Percentiles rank a stretch among this genome's conserved stretches.
Conservation (phyloP, 257 asterid species). For the Nicotiana tomentosiformis region DNA sequence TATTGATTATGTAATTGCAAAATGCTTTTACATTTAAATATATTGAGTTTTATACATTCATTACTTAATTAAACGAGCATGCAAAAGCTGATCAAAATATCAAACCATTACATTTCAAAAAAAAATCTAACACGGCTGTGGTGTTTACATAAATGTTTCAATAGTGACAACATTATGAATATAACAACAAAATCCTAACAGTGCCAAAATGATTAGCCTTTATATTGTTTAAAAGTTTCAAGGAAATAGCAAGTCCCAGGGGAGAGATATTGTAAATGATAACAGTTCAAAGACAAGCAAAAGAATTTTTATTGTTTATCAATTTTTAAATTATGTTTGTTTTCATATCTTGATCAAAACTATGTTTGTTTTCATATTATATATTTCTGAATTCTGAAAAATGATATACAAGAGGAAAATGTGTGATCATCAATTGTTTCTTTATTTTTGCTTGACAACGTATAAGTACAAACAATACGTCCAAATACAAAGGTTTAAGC, state of each 20-base stretch:
- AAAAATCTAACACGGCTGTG: neutral
- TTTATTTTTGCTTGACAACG: neutral
- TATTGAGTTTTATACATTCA: neutral
- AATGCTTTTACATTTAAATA: neutral
- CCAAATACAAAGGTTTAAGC: neutral
- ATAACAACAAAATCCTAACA: neutral
- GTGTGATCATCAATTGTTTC: neutral
- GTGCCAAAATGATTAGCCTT: neutral
- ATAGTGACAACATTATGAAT: neutral
- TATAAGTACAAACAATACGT: neutral
- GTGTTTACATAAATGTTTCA: neutral
- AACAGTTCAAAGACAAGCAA: neutral
- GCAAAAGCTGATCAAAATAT: neutral
- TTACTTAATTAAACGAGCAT: neutral
- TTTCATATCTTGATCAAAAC: too few species aligned
- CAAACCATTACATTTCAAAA: neutral
- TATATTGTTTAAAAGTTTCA: too few species aligned
- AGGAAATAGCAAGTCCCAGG: neutral
- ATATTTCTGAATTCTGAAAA: neutral
- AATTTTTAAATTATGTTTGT: too few species aligned
- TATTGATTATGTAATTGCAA: neutral
- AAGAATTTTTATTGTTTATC: too few species aligned
- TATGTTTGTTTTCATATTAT: too few species aligned
- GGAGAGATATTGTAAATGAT: neutral
- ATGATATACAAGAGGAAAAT: neutral